Conservation (phyloP, 202 grass and related monocot genomes). For the Schoenoplectus triqueter region DNA sequence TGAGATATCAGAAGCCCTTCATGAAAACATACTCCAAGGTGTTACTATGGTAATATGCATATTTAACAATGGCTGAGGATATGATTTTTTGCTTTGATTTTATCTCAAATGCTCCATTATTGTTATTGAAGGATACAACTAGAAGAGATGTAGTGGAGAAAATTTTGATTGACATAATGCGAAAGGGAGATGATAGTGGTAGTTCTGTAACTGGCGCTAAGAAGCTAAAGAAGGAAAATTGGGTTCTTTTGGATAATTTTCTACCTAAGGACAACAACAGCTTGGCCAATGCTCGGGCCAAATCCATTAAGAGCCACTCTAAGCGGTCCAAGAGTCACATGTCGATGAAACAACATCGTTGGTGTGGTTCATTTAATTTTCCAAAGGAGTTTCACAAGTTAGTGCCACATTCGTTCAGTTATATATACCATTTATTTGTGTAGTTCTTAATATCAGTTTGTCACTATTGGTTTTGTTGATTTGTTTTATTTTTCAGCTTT, state of each 20-base stretch:
- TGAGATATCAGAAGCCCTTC: slow-evolving; percentile 52
- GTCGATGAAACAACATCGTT: slow-evolving; percentile 86
- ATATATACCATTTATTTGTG: slow-evolving; percentile 18
- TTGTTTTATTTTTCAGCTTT: slow-evolving; percentile 24
- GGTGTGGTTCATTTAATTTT: slow-evolving; percentile 75
- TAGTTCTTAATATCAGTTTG: slow-evolving; percentile 27
- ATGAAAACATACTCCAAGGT: slow-evolving; percentile 54
- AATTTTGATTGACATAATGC: slow-evolving; percentile 78
- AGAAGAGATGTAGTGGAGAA: slow-evolving; percentile 49
- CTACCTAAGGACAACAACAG: slow-evolving; percentile 53
- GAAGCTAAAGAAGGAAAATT: slow-evolving; percentile 77
- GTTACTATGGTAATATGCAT: slow-evolving; percentile 35
- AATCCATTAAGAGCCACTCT: slow-evolving; percentile 63
- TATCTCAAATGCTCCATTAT: slow-evolving; percentile 24
- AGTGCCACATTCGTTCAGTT: slow-evolving; percentile 34
- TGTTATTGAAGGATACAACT: slow-evolving; percentile 54
- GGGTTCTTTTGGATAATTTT: slow-evolving; percentile 81
- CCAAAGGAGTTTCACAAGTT: slow-evolving; percentile 62
- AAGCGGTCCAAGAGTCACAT: slow-evolving; percentile 77
- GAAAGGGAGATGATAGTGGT: slow-evolving; percentile 61
- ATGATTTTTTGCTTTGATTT: background rate
- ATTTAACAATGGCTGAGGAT: background rate
- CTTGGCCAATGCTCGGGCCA: slow-evolving; percentile 61
- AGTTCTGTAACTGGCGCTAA: slow-evolving; percentile 56
- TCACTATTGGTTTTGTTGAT: slow-evolving; percentile 34